Percentiles rank a stretch among this genome's conserved stretches.
Evolutionary conservation across 2,329 filamentous ascomycete species (phyloP).

Genomic region (Colletotrichum sp.): DNA sequence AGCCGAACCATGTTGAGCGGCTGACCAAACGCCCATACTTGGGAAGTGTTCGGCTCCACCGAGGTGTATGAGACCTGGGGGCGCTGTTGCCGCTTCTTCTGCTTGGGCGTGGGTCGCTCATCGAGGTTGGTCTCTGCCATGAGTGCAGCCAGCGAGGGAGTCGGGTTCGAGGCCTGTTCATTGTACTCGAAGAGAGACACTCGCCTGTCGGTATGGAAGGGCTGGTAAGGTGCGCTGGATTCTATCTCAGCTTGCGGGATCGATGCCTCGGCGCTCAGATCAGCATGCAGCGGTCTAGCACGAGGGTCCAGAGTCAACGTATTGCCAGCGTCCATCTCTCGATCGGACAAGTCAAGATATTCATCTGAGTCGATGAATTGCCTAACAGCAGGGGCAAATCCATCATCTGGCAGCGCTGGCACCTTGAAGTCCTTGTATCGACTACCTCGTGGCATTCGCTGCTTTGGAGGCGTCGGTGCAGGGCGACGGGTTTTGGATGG

Average conservation of each 20-base stretch:
- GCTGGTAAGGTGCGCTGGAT: conserved; percentile 93
- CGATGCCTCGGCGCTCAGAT: conserved; percentile 62
- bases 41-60: conserved; percentile 4
- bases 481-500: conserved; percentile 61
- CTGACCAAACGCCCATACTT: conserved; percentile 66
- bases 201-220: conserved; percentile 90
- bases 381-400: conserved; percentile 60
- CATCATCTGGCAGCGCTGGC: conserved; percentile 64
- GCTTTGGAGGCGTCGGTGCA: conserved; percentile 57
- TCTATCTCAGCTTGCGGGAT: conserved; percentile 88
- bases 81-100: conserved; percentile 40
- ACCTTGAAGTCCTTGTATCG: conserved; percentile 73
- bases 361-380: conserved; percentile 63
- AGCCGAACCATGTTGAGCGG: conserved; percentile 55
- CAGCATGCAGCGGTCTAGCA: conserved; percentile 40
- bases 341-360: conserved; percentile 57
- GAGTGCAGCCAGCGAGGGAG: conserved; percentile 42
- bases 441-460: conserved; percentile 57
- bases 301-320: conserved; percentile 55
- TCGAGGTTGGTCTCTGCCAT: conserved; percentile 47
- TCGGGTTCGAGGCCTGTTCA: conserved; percentile 29
- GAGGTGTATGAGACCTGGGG: conserved; percentile 18
- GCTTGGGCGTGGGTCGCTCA: conserved; percentile 38
- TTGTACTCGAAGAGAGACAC: conserved; percentile 77
- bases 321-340: conserved; percentile 58